phyloP scores from a whole-genome alignment of 2,329 filamentous ascomycete genomes.

The Penicillium digitatum region DNA sequence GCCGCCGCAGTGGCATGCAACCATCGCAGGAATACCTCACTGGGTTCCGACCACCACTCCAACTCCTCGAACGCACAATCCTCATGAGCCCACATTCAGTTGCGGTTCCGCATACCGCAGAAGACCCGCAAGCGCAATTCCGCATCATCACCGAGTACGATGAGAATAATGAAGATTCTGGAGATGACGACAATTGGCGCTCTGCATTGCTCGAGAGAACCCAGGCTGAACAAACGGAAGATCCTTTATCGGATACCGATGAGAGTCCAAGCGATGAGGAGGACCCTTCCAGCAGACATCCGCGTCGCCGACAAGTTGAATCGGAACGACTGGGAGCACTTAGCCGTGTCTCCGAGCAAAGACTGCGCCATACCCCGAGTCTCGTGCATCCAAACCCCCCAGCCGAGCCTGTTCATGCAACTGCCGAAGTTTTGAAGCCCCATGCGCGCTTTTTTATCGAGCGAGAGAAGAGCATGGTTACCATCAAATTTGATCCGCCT shows the following conservation, averaged over 20 bases:
- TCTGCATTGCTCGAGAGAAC: slow-evolving; percentile 28
- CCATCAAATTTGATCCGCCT: slow-evolving; percentile 65
- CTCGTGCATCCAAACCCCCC: slow-evolving; percentile 27
- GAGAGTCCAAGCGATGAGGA: slow-evolving; percentile 31
- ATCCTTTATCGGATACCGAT: slow-evolving; percentile 32
- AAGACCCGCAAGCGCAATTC: slow-evolving; percentile 29
- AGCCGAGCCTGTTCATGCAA: slow-evolving; percentile 6
- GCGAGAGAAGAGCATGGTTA: slow-evolving; percentile 76
- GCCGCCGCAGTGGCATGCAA: slow-evolving; percentile 29
- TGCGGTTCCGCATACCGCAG: slow-evolving; percentile 23
- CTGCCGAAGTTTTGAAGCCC: slow-evolving; percentile 58
- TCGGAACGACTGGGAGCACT: slow-evolving; percentile 21
- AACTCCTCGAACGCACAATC: slow-evolving; percentile 30
- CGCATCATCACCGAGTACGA: slow-evolving; percentile 38
- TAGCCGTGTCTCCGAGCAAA: slow-evolving; percentile 10
- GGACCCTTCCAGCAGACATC: slow-evolving; percentile 16
- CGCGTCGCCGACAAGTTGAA: slow-evolving; percentile 28
- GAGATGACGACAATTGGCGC: slow-evolving; percentile 23
- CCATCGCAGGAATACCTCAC: slow-evolving; percentile 43
- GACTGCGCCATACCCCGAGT: slow-evolving; percentile 26
- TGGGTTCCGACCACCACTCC: slow-evolving; percentile 36
- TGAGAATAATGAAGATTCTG: slow-evolving; percentile 32
- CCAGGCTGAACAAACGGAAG: slow-evolving; percentile 26
- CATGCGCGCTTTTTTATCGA: slow-evolving; percentile 82
- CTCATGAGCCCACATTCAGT: slow-evolving; percentile 23